phyloP scores from a whole-genome alignment of 2,329 filamentous ascomycete species.

The Ascochyta lentis region DNA sequence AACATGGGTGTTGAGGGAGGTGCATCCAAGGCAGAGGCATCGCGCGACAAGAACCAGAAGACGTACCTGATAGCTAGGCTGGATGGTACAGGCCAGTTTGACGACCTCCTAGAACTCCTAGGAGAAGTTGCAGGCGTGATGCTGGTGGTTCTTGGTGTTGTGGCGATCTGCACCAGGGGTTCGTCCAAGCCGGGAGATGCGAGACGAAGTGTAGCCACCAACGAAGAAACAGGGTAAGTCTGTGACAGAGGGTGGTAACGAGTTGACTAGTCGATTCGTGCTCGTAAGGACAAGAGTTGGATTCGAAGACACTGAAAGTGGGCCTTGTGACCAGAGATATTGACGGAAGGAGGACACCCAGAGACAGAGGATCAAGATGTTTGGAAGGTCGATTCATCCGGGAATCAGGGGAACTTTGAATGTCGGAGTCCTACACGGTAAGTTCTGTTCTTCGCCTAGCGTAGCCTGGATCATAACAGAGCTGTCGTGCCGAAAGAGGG shows the following conservation, averaged over 20 bases:
- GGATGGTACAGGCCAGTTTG: constrained; percentile 47
- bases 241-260: constrained; percentile 33
- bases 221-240: constrained; percentile 28
- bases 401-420: constrained; percentile 46
- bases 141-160: constrained; percentile 20
- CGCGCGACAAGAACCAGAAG: constrained; percentile 18
- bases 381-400: constrained; percentile 48
- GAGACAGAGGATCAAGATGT: constrained; percentile 44
- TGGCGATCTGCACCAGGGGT: constrained; percentile 4
- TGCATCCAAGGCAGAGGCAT: constrained; percentile 19
- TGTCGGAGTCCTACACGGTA: constrained; percentile 38
- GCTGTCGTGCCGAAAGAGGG: constrained; percentile 41
- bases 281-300: constrained; percentile 25
- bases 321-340: constrained; percentile 41
- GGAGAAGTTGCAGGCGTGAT: constrained; percentile 3
- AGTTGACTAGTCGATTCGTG: constrained; percentile 24
- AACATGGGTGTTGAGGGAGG: constrained; percentile 23
- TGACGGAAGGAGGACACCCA: constrained; percentile 35
- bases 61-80: constrained; percentile 48
- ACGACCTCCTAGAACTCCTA: constrained; percentile 33
- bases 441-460: constrained; percentile 36
- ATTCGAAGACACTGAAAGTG: constrained; percentile 32
- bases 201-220: constrained; percentile 23
- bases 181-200: constrained; percentile 17
- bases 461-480: constrained; percentile 37